Evolutionary conservation across 495 filamentous ascomycete genomes (phyloP).

Genomic region (Penicillium steckii): DNA sequence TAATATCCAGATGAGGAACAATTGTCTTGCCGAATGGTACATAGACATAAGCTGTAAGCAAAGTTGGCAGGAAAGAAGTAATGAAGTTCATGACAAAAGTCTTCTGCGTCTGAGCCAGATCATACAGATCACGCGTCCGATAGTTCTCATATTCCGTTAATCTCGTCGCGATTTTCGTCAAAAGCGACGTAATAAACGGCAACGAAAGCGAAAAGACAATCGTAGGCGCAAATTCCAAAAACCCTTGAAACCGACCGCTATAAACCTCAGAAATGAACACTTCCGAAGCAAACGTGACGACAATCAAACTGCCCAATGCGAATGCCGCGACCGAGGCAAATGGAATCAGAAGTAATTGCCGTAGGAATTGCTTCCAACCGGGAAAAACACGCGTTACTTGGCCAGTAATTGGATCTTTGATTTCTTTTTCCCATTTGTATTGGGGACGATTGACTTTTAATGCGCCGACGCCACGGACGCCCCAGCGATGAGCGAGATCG

Average conservation of each 20-base stretch:
- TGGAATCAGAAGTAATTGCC: conserved; percentile 80
- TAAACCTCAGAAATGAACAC: conserved; percentile 95
- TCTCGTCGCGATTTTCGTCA: conserved; percentile 71
- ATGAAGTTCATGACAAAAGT: conserved; percentile 96
- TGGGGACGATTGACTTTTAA: conserved; percentile 76
- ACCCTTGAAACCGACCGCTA: conserved; percentile 75
- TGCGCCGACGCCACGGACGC: conserved; percentile 75
- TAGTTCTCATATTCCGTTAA: conserved; percentile 90
- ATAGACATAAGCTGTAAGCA: conserved; percentile 93
- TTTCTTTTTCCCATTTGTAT: conserved; percentile 74
- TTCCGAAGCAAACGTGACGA: conserved; percentile 82
- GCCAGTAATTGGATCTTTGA: conserved; percentile 78
- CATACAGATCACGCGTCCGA: conserved; percentile 77
- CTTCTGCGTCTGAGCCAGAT: conserved; percentile 80
- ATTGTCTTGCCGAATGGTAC: conserved; percentile 86
- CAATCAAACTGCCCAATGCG: conserved; percentile 76
- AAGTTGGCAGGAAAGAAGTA: conserved; percentile 86
- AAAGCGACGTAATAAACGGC: conserved; percentile 69
- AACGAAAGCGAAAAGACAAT: conserved; percentile 73
- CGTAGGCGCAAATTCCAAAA: conserved; percentile 84
- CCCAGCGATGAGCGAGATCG: conserved; percentile 89
- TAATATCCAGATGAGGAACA: conserved; percentile 79
- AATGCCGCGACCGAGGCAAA: conserved; percentile 75
- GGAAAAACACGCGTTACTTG: conserved; percentile 76
- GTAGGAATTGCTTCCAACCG: conserved; percentile 66